phyloP scores from a whole-genome alignment of 192 early-diverging fungal genomes.

The Coemansia sp. region DNA sequence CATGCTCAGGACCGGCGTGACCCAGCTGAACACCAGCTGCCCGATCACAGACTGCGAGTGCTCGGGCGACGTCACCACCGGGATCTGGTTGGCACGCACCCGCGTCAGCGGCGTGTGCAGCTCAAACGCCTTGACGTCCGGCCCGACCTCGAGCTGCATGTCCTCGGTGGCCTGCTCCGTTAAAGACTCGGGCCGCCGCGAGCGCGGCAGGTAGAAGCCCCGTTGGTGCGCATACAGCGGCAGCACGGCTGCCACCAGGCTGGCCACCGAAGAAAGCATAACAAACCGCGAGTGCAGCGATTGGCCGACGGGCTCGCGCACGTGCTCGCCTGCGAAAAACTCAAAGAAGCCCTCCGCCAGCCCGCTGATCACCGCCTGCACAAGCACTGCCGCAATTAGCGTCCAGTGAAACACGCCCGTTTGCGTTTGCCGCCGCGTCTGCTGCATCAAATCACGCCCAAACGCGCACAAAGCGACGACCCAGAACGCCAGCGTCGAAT shows the following conservation, averaged over 20 bases:
- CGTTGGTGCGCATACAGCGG: constrained; percentile 21
- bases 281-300: constrained; percentile 22
- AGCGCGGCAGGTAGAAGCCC: constrained; percentile 22
- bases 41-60: constrained; percentile 21
- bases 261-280: background rate
- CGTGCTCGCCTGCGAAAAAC: constrained; percentile 1
- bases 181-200: background rate
- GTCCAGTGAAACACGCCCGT: constrained; percentile 6
- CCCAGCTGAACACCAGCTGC: constrained; percentile 55
- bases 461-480: background rate
- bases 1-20: constrained; percentile 62
- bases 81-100: constrained; percentile 16
- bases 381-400: background rate
- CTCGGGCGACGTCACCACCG: constrained; percentile 35
- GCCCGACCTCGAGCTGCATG: background rate
- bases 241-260: constrained; percentile 3
- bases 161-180: background rate
- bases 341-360: background rate
- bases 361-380: background rate
- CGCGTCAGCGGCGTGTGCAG: constrained; percentile 34
- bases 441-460: constrained; percentile 1
- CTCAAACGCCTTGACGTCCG: constrained; percentile 8
- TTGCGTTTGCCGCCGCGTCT: background rate
- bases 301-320: constrained; percentile 2
- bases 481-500: constrained; percentile 20